These are phyloP conservation scores for Arthrobotrys iridis DNA, from an alignment of 2,329 filamentous ascomycete species.

Conservation along the genomic window DNA sequence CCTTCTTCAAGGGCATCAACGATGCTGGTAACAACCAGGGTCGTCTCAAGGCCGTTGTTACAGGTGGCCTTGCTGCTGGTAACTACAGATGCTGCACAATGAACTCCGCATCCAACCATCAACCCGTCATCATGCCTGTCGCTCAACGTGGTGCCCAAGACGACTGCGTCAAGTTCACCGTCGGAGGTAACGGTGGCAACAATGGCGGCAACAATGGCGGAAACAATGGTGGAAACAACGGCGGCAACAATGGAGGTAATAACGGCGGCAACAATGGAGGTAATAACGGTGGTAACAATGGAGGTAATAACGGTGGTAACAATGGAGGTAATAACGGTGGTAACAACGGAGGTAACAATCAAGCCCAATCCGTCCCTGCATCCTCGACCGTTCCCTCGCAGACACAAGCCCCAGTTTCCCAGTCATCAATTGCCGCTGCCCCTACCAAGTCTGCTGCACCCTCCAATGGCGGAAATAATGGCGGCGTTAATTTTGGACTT, in stretches of 20 bases:
- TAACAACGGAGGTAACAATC: constrained; percentile 18
- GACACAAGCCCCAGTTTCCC: not conserved
- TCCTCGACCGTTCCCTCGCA: constrained; percentile 19
- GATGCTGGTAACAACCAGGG: constrained; percentile 65
- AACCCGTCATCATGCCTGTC: constrained; percentile 70
- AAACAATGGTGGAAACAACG: constrained; percentile 21
- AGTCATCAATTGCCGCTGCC: not conserved
- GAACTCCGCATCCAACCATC: constrained; percentile 66
- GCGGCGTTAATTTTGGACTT: constrained; percentile 32
- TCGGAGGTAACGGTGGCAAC: constrained; percentile 57
- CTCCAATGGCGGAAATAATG: not conserved
- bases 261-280: not conserved
- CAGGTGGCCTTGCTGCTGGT: constrained; percentile 65
- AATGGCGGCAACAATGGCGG: not conserved
- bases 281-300: constrained; percentile 8
- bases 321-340: constrained; percentile 8
- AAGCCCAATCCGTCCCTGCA: constrained; percentile 27
- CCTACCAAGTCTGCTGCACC: not conserved
- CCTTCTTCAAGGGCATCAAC: constrained; percentile 71
- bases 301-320: constrained; percentile 5
- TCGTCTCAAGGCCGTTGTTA: constrained; percentile 63
- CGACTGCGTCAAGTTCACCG: constrained; percentile 66
- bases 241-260: constrained; percentile 18
- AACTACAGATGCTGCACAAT: constrained; percentile 67
- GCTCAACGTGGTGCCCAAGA: constrained; percentile 68